Conservation (phyloP, 108 stramenopile species). For the Stephanodiscus minutulus region DNA sequence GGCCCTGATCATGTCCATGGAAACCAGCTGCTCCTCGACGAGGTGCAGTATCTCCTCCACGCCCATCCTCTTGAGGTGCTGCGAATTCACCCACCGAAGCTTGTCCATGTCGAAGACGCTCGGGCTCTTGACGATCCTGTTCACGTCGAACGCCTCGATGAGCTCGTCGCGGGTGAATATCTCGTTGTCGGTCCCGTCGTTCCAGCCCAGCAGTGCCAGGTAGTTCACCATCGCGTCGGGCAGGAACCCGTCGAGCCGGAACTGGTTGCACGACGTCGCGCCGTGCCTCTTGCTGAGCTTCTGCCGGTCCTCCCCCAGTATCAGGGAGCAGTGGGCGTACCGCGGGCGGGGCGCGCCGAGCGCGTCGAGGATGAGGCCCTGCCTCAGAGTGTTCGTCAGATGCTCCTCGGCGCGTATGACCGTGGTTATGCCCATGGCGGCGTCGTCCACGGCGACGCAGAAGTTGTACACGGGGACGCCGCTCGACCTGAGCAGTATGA, state of each 20-base stretch:
- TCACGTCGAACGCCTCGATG: conserved; percentile 91
- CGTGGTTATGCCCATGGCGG: conserved; percentile 94
- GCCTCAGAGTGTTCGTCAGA: conserved; percentile 94
- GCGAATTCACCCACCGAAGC: conserved; percentile 94
- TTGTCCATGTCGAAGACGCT: conserved; percentile 97
- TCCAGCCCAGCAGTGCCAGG: conserved; percentile 95
- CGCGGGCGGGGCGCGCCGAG: conserved; percentile 85
- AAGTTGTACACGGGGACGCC: conserved; percentile 99
- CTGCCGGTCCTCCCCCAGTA: conserved; percentile 96
- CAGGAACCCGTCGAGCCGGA: conserved; percentile 90
- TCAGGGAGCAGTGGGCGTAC: conserved; percentile 97
- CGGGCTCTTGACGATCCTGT: conserved; percentile 93
- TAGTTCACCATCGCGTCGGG: conserved; percentile 98
- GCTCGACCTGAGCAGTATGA: conserved; percentile 90
- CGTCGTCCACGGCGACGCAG: conserved; percentile 98
- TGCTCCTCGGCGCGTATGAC: conserved; percentile 98
- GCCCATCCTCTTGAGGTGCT: conserved; percentile 82
- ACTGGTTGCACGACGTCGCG: conserved; percentile 95
- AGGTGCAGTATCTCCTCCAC: conserved; percentile 66
- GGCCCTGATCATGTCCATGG: conserved; percentile 59
- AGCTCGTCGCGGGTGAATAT: conserved; percentile 94
- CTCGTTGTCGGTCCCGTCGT: conserved; percentile 97
- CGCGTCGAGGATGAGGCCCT: conserved; percentile 89
- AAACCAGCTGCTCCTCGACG: conserved; percentile 75
- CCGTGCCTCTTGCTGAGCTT: conserved; percentile 97